Percentiles rank a stretch among this genome's conserved stretches.
These are phyloP conservation scores for Heliosperma pusillum DNA, from an alignment of 148 eudicot species.

Conservation along the genomic window DNA sequence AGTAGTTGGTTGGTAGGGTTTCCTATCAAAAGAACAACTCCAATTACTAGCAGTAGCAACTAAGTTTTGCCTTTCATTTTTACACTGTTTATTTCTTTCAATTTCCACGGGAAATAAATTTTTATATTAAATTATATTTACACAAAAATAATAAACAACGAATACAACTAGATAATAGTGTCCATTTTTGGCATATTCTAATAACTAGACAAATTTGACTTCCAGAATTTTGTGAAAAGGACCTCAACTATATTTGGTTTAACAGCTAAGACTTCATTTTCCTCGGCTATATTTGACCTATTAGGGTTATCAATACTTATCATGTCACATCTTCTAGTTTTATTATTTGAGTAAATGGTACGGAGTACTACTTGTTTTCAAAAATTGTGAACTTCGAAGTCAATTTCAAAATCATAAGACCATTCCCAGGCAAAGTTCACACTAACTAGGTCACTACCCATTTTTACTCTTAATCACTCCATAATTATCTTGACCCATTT, in stretches of 20 bases:
- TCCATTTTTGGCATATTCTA: conserved; percentile 20
- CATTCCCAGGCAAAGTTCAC: no score
- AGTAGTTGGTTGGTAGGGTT: conserved; percentile 36
- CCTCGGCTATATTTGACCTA: conserved; percentile 5
- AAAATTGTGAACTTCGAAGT: not conserved
- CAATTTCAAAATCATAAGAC: no score
- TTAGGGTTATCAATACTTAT: not conserved
- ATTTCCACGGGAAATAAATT: not conserved
- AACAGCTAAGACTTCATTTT: not conserved
- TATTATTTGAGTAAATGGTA: not conserved
- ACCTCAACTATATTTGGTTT: conserved; percentile 7
- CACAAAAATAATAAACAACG: conserved; percentile 5
- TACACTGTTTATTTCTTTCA: not conserved
- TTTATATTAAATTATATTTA: not conserved
- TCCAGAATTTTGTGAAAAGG: conserved; percentile 25
- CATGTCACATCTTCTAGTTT: not conserved
- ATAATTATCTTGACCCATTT: no score
- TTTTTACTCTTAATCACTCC: no score
- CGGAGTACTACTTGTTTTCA: not conserved
- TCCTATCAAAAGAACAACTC: conserved; percentile 30
- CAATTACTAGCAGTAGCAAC: conserved; percentile 33
- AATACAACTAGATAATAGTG: conserved; percentile 9
- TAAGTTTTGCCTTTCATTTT: conserved; percentile 17
- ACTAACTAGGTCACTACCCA: no score
- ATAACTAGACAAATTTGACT: conserved; percentile 24